Conservation (phyloP, 2,329 filamentous ascomycete genomes). For the Diaporthe ampelina region DNA sequence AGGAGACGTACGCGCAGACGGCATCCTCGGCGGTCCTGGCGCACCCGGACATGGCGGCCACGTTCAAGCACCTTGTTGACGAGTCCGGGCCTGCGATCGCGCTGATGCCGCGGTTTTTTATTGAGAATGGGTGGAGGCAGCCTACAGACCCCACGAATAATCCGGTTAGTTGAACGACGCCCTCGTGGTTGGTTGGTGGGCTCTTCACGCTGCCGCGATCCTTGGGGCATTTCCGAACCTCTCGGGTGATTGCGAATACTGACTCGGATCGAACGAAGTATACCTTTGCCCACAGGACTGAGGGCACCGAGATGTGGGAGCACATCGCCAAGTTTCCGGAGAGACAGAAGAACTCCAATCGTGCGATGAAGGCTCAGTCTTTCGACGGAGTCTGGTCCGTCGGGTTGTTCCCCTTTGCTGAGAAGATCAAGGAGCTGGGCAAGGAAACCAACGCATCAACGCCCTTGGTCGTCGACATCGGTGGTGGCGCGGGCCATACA, state of each 20-base stretch:
- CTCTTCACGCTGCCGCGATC: neutral
- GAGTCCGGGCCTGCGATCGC: constrained; percentile 6
- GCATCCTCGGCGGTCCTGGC: neutral
- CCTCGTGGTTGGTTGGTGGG: too few relatives aligned
- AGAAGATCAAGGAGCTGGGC: neutral
- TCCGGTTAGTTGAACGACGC: neutral
- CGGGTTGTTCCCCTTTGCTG: constrained; percentile 28
- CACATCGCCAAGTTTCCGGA: constrained; percentile 27
- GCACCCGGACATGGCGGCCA: constrained; percentile 6
- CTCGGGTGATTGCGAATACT: neutral
- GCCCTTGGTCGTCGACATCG: constrained; percentile 28
- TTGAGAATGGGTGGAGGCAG: constrained; percentile 22
- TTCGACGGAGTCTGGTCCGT: constrained; percentile 28
- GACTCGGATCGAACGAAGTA: neutral
- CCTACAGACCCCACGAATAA: constrained; percentile 11
- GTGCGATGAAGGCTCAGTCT: constrained; percentile 27
- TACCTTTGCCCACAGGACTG: constrained; percentile 31
- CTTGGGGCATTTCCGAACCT: neutral
- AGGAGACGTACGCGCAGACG: constrained; percentile 29
- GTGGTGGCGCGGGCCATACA: constrained; percentile 27
- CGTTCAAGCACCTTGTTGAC: constrained; percentile 24
- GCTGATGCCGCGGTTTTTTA: constrained; percentile 24
- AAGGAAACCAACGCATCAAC: neutral
- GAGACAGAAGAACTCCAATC: constrained; percentile 20
- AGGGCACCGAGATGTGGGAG: constrained; percentile 6